Base-by-base conservation (phyloP, 176 grass and related monocot genomes). In the Cenchrus purpureus region DNA sequence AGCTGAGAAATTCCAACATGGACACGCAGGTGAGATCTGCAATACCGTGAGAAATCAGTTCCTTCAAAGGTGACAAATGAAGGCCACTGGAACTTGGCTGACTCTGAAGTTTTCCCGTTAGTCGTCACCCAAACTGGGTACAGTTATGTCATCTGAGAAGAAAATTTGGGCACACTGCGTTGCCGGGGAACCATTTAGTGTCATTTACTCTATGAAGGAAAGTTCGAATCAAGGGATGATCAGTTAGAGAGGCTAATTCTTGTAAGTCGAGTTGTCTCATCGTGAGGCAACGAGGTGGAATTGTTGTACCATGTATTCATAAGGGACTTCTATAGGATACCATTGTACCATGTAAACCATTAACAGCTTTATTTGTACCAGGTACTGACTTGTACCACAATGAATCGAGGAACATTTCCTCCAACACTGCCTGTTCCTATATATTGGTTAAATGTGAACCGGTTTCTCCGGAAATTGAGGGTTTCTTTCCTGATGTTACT, bases 1-100 rank as follows among this genome's bases (percentile, higher is more conserved):
- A 68, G 97, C 97, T 15, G 91, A 96, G 69, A 87, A 85, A 1
- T 99, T 92, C 67, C 89, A 94, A 50, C 75, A 46, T 44, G 73
- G 85, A 32, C 94, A 99, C 79, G 37, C 78, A 49, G 70, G 48
- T 12, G 90, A 94, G 16, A 83, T 96, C 49, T 73, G 89, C 53
- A 67, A n/a, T 82, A 66, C 70, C 28, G 88, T 96, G 74, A 86
- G 91, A 59, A 87, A 69, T 15, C 65, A 89, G 68, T 86, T 94
- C 54, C 86, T 94, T 76, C 78, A 80, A 61, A 91, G 71, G 65
- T 86, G 84, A 86, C 44, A 56, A 55, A 50, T 12, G 25, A 40
- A 83, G 65, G 28, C 64, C 63, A 40, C 3, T 25, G 76, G 68
- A 67, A 74, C 22, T 28, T 72, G 65, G 25, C 16, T 17, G 5